phyloP scores from a whole-genome alignment of 164 flowering plant genomes.

The Warburgia ugandensis region DNA sequence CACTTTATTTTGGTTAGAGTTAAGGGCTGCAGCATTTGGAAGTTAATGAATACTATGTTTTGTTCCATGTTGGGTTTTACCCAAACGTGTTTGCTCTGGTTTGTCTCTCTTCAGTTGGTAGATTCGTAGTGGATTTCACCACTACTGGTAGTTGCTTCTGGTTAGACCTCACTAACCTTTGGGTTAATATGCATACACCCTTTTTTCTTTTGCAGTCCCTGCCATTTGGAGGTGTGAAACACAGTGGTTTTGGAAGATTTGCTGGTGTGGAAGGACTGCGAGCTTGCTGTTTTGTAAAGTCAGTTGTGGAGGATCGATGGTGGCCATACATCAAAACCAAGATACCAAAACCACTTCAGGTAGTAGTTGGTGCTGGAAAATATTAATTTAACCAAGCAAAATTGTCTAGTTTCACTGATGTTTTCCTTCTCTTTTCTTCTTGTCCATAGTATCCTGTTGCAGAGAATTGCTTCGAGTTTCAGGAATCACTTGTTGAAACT shows the following conservation, averaged over 20 bases:
- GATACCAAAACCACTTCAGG: slow-evolving; percentile 96
- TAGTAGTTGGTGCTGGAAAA: slow-evolving; percentile 15
- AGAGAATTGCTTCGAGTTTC: slow-evolving; percentile 79
- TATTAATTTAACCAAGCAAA: not conserved
- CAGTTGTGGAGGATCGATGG: slow-evolving; percentile 93
- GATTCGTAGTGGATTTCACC: not conserved
- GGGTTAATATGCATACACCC: too few relatives aligned
- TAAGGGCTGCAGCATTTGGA: too few relatives aligned
- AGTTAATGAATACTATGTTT: too few relatives aligned
- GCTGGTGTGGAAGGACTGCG: slow-evolving; percentile 94
- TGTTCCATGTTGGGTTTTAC: too few relatives aligned
- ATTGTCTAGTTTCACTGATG: not conserved
- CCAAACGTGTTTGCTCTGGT: too few relatives aligned
- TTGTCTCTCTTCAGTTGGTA: too few relatives aligned
- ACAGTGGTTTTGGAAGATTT: slow-evolving; percentile 96
- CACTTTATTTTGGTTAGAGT: too few relatives aligned
- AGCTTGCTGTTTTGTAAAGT: slow-evolving; percentile 90
- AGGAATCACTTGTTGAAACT: slow-evolving; percentile 77
- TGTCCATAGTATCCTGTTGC: slow-evolving; percentile 71
- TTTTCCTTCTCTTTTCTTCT: not conserved
- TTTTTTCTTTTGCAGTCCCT: slow-evolving; percentile 45
- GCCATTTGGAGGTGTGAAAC: slow-evolving; percentile 95
- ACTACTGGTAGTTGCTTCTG: not conserved
- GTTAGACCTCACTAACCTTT: too few relatives aligned
- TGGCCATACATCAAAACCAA: slow-evolving; percentile 89